These are phyloP conservation scores for Myriosclerotinia duriaeana DNA, from an alignment of 2,329 filamentous ascomycete species.

Conservation along the genomic window DNA sequence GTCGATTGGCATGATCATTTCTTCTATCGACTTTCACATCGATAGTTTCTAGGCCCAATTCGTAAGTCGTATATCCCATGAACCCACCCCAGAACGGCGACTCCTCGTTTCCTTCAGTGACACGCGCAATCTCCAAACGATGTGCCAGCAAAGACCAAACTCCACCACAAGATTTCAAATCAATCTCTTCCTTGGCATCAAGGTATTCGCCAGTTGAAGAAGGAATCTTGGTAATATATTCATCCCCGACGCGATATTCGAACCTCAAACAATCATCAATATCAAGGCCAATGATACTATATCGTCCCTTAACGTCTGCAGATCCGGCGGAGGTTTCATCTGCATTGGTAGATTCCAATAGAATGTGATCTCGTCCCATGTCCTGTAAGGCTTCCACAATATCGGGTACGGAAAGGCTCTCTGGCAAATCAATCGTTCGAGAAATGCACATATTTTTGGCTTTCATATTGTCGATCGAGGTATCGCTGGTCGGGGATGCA, in stretches of 20 bases:
- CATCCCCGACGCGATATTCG: slow-evolving; percentile 56
- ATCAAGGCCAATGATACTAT: slow-evolving; percentile 72
- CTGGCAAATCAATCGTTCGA: slow-evolving; percentile 47
- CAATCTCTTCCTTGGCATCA: slow-evolving; percentile 3
- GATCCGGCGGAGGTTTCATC: slow-evolving; percentile 46
- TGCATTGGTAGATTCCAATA: slow-evolving; percentile 61
- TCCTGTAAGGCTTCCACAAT: slow-evolving; percentile 49
- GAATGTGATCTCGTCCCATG: slow-evolving; percentile 48
- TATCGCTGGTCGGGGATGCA: slow-evolving; percentile 14
- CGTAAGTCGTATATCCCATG: slow-evolving; percentile 67
- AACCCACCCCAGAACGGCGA: slow-evolving; percentile 70
- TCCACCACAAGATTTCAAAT: slow-evolving; percentile 33
- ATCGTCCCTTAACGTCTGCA: slow-evolving; percentile 57
- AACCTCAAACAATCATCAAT: slow-evolving; percentile 56
- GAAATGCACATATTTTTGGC: slow-evolving; percentile 43
- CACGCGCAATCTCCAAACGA: slow-evolving; percentile 45
- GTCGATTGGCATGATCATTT: slow-evolving; percentile 40
- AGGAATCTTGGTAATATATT: slow-evolving; percentile 29
- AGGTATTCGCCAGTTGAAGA: slow-evolving; percentile 13
- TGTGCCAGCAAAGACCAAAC: slow-evolving; percentile 40
- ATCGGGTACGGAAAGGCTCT: slow-evolving; percentile 51
- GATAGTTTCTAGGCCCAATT: slow-evolving; percentile 59
- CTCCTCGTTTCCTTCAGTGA: slow-evolving; percentile 40
- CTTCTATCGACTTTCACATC: slow-evolving; percentile 39
- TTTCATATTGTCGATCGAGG: slow-evolving; percentile 18